A percentile compares a stretch with the other conserved stretches of the same genome.
Evolutionary conservation across 257 asterid species (phyloP).

Genomic region (Ligustrum vulgare): DNA sequence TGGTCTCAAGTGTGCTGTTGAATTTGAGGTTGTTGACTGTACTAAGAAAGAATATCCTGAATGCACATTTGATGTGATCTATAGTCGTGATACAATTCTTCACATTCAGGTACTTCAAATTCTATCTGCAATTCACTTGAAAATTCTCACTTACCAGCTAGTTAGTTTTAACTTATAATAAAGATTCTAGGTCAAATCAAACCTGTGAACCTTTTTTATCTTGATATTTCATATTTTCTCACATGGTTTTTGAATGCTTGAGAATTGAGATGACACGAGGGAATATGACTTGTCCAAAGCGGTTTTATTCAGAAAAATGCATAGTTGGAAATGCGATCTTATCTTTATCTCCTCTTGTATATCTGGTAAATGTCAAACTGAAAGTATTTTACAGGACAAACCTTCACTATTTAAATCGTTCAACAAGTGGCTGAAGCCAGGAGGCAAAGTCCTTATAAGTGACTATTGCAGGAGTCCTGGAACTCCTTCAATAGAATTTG

Average conservation of each 20-base stretch:
- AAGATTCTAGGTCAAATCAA: background rate
- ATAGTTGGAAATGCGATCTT: background rate
- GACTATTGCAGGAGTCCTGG: conserved; percentile 92
- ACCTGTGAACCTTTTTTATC: background rate
- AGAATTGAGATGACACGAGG: background rate
- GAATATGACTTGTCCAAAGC: too few relatives aligned
- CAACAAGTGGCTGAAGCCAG: conserved; percentile 97
- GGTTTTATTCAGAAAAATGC: background rate
- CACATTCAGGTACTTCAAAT: conserved; percentile 68
- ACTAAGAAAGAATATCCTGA: conserved; percentile 83
- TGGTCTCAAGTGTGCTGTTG: conserved; percentile 83
- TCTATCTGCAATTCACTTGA: conserved; percentile 10
- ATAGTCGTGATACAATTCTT: conserved; percentile 95
- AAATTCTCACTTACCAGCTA: conserved; percentile 10
- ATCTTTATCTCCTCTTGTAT: background rate
- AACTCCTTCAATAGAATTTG: conserved; percentile 65
- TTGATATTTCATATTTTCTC: too few relatives aligned
- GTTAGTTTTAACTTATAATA: background rate
- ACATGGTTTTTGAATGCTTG: background rate
- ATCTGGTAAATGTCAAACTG: too few relatives aligned
- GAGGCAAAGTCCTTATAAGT: conserved; percentile 85
- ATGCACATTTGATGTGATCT: conserved; percentile 78
- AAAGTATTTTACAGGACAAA: conserved; percentile 68
- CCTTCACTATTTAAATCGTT: conserved; percentile 81
- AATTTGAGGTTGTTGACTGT: conserved; percentile 98